These are phyloP conservation scores for Saturnispora quitensis DNA, from an alignment of 805 yeast species.

Conservation along the genomic window DNA sequence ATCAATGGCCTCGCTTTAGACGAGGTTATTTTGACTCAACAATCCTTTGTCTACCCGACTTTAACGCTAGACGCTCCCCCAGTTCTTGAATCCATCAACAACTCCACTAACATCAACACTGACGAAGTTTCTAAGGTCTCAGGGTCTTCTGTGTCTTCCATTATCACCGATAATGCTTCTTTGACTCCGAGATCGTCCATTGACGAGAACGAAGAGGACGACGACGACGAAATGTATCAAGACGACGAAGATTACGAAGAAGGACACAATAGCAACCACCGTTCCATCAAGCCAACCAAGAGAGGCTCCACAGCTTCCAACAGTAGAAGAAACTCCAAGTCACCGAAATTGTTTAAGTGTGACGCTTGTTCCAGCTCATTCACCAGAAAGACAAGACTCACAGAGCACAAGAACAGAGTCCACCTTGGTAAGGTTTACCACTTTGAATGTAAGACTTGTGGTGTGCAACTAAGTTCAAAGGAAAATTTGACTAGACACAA, in stretches of 20 bases:
- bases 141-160: not conserved
- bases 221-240: not conserved
- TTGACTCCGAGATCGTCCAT: not conserved
- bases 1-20: conserved; percentile 4
- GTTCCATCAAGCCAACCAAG: not conserved
- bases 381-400: conserved; percentile 22
- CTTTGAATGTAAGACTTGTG: conserved; percentile 18
- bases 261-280: not conserved
- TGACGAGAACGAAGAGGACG: conserved; percentile 1
- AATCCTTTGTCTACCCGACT: conserved; percentile 1
- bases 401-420: conserved; percentile 19
- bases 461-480: conserved; percentile 18
- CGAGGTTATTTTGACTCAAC: conserved; percentile 8
- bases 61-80: conserved; percentile 3
- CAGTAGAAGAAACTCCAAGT: not conserved
- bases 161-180: not conserved
- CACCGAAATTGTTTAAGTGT: conserved; percentile 16
- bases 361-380: conserved; percentile 17
- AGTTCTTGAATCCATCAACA: not conserved
- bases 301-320: not conserved
- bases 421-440: conserved; percentile 17
- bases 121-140: not conserved
- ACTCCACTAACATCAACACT: not conserved
- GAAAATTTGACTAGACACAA: conserved; percentile 23
- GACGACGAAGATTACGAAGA: not conserved